phyloP scores from a whole-genome alignment of 164 flowering plant species.

The Aristolochia californica region DNA sequence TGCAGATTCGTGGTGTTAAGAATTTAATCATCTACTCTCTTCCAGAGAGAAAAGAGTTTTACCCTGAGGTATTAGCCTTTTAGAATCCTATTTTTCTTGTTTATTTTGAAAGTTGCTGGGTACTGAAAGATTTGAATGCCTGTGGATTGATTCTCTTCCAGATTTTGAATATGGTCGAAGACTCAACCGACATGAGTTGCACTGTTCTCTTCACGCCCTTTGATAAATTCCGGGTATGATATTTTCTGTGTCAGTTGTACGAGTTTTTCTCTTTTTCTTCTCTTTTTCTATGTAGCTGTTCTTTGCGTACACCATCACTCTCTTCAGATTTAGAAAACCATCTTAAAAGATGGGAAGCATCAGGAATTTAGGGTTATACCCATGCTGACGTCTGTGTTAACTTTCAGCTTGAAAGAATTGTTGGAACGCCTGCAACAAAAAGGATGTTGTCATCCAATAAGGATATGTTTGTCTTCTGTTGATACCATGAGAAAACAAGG shows the following conservation, averaged over 20 bases:
- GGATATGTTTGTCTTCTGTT: conserved; percentile 43
- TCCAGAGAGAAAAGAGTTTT: conserved; percentile 90
- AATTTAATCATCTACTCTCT: conserved; percentile 81
- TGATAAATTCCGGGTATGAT: conserved; percentile 58
- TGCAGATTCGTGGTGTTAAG: conserved; percentile 79
- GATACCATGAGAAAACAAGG: background rate
- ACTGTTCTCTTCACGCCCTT: conserved; percentile 72
- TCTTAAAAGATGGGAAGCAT: background rate
- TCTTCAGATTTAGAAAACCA: background rate
- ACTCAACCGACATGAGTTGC: conserved; percentile 43
- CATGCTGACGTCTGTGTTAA: background rate
- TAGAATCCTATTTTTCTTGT: background rate
- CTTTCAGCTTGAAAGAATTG: conserved; percentile 78
- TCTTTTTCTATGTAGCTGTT: background rate
- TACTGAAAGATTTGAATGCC: background rate
- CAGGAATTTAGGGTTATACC: background rate
- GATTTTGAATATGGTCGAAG: conserved; percentile 87
- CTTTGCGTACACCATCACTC: background rate
- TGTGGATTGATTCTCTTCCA: conserved; percentile 17
- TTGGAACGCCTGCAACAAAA: conserved; percentile 52
- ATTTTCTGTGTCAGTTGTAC: background rate
- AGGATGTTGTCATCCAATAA: conserved; percentile 64
- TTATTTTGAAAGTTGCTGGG: background rate
- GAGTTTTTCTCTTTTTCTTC: background rate
- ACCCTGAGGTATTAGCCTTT: conserved; percentile 70